Percentiles rank a stretch among this genome's conserved stretches.
Evolutionary conservation across 225 moss, liverwort and hornwort species (phyloP).

Genomic region (Polytrichum formosum): DNA sequence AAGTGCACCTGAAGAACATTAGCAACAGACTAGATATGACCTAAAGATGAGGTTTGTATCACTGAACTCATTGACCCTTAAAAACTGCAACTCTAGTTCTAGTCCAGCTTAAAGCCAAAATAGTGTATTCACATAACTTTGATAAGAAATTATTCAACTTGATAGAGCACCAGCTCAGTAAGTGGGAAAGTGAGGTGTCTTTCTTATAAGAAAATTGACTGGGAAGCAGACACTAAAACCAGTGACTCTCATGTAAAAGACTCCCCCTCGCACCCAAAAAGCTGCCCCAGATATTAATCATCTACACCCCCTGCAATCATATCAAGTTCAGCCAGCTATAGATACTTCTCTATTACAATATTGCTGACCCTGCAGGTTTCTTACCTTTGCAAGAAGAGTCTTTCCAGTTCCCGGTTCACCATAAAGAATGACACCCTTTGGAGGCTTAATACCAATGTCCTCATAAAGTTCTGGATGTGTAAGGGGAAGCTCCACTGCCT

Average conservation of each 20-base stretch:
- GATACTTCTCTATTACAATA: no score
- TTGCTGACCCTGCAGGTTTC: background rate
- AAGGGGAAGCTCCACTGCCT: constrained; percentile 92
- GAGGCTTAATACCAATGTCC: constrained; percentile 97
- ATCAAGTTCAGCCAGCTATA: no score
- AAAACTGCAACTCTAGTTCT: background rate
- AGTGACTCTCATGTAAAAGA: no score
- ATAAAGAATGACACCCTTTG: constrained; percentile 93
- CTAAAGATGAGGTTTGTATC: background rate
- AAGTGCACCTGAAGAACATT: background rate
- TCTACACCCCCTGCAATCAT: no score
- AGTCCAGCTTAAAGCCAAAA: background rate
- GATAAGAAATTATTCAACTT: no score
- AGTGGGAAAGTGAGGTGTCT: no score
- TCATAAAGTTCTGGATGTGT: constrained; percentile 98
- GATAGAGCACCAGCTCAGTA: no score
- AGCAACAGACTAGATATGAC: background rate
- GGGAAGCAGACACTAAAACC: no score
- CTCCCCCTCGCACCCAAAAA: no score
- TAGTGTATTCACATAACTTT: no score
- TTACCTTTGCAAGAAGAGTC: constrained; percentile 91
- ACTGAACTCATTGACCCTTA: background rate
- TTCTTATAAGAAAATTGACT: no score
- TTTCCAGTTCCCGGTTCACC: constrained; percentile 98
- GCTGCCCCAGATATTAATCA: no score